Evolutionary conservation across 2,329 filamentous ascomycete genomes (phyloP).

Genomic region (Diaporthe destruens): DNA sequence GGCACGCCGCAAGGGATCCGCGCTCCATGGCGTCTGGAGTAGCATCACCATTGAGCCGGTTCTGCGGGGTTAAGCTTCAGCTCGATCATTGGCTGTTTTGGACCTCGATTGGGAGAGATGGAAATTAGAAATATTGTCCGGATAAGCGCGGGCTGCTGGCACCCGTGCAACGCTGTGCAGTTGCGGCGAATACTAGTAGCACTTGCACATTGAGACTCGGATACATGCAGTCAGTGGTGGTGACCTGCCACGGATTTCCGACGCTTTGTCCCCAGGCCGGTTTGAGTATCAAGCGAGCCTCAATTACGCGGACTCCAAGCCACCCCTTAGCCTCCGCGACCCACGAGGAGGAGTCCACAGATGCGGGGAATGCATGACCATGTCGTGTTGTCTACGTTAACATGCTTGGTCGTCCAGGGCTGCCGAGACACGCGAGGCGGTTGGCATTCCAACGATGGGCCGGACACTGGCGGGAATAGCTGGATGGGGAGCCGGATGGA

Average conservation of each 20-base stretch:
- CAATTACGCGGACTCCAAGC: slow-evolving; percentile 34
- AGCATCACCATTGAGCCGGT: slow-evolving; percentile 20
- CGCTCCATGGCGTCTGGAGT: slow-evolving; percentile 30
- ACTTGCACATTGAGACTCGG: neutral
- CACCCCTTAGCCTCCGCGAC: slow-evolving; percentile 26
- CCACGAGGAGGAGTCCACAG: slow-evolving; percentile 4
- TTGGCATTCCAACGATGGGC: slow-evolving; percentile 20
- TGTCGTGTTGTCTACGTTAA: slow-evolving; percentile 23
- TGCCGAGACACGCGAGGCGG: slow-evolving; percentile 10
- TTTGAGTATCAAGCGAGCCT: slow-evolving; percentile 24
- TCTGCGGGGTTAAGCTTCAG: slow-evolving; percentile 37
- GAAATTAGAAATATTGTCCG: slow-evolving; percentile 1
- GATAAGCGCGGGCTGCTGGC: neutral
- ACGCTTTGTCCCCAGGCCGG: slow-evolving; percentile 13
- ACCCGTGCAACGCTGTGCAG: slow-evolving; percentile 6
- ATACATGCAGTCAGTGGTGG: neutral
- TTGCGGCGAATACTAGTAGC: neutral
- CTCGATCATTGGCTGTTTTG: slow-evolving; percentile 18
- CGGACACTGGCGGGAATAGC: neutral
- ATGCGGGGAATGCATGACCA: slow-evolving; percentile 25
- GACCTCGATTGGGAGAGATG: neutral
- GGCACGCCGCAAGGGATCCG: neutral
- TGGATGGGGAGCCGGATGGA: neutral
- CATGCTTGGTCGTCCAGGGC: slow-evolving; percentile 12
- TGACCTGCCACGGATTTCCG: slow-evolving; percentile 24